Evolutionary conservation across 257 asterid species (phyloP), one percentile per base, ranked within the genome.

Genomic region (Penstemon newberryi): DNA sequence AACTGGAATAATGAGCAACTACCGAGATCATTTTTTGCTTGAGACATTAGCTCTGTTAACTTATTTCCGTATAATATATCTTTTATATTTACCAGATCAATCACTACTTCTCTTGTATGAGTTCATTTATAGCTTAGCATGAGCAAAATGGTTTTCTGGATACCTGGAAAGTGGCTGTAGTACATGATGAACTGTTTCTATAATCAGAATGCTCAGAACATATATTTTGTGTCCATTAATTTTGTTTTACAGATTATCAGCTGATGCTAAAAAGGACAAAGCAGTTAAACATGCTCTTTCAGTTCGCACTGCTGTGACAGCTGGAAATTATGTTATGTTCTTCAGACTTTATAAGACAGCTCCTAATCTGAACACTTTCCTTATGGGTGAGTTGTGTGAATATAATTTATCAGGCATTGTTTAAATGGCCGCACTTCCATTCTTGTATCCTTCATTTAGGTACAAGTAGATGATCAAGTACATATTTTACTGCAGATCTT

Each of bases 241-340:
- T 69, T 71, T 60, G 52, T 78, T 72, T 66, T 64, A 43, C 87
- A 94, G 99, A 80, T 80, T 94, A 74, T 80, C 99, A 42, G 80
- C 76, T 56, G 82, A 82, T 69, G 89, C 96, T 59, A 83, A 86
- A 72, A 79, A 76, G 79, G 85, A 87, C 46, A 66, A 80, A 70
- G 93, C 93, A 33, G 94, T 94, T 60, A 86, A 81, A 70, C 96
- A 94, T 69, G 98, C 98, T 54, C 93, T 94, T 70, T 87, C 95
- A 51, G 99, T 94, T 71, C 98, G 97, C 63, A 78, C 84, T 19
- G 97, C 98, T 7, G 96, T 94, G 70, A 84, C 93, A 65, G 86
- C 95, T 3, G 97, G 96, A 74, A 94, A 91, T 70, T 94, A 94
- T 77, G 92, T 94, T 66, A 78, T 79, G 72, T 94, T 87, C 80